A percentile compares a stretch with the other conserved stretches of the same genome.
Evolutionary conservation across 2,329 filamentous ascomycete species (phyloP).

Genomic region (Fusarium heterosporum): DNA sequence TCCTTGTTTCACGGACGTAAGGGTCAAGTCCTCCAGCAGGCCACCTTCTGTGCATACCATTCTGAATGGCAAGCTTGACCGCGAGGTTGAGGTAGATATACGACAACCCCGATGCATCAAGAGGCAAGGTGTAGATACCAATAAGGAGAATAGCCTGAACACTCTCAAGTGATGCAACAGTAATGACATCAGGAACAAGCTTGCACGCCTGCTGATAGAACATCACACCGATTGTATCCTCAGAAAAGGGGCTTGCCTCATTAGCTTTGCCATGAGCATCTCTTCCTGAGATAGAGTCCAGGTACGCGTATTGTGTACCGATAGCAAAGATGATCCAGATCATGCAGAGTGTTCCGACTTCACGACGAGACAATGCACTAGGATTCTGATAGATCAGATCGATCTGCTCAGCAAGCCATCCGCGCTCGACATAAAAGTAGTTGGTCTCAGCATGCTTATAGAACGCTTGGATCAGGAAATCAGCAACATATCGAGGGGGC

Average conservation of each 20-base stretch:
- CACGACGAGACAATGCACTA: constrained; percentile 52
- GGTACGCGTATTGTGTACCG: constrained; percentile 63
- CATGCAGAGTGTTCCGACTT: constrained; percentile 58
- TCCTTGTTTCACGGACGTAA: constrained; percentile 63
- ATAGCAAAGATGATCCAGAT: constrained; percentile 62
- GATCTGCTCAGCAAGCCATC: constrained; percentile 57
- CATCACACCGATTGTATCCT: constrained; percentile 65
- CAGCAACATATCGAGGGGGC: constrained; percentile 60
- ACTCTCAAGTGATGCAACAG: constrained; percentile 66
- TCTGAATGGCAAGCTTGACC: constrained; percentile 68
- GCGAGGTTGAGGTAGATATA: constrained; percentile 69
- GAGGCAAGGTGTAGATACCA: constrained; percentile 65
- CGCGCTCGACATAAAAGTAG: constrained; percentile 61
- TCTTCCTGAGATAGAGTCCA: constrained; percentile 52
- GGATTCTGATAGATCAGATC: constrained; percentile 57
- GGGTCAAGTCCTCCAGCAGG: constrained; percentile 60
- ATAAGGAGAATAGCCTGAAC: constrained; percentile 69
- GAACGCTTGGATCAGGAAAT: constrained; percentile 60
- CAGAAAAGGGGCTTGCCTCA: constrained; percentile 52
- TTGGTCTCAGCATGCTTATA: constrained; percentile 62
- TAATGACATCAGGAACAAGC: constrained; percentile 67
- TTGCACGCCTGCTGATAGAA: constrained; percentile 68
- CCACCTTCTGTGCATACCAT: constrained; percentile 68
- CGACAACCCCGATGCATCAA: constrained; percentile 67
- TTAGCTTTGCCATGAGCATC: constrained; percentile 36